Base-by-base conservation (phyloP, 2,329 filamentous ascomycete species). In the Thelonectria rubi region DNA sequence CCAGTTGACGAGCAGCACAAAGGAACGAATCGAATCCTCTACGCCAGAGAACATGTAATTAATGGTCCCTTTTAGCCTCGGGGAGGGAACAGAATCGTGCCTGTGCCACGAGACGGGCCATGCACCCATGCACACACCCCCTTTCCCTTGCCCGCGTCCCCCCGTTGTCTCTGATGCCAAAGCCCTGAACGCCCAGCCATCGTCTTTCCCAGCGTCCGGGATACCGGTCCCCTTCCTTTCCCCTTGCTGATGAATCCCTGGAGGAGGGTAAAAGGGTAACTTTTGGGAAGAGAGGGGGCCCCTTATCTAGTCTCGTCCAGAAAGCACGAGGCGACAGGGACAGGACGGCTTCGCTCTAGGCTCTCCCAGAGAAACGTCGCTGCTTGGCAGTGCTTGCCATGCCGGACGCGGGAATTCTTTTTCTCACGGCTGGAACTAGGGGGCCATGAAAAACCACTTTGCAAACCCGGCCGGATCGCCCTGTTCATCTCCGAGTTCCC, bases 41-140 rank as follows among this genome's bases (percentile, higher is more conserved):
- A 20, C 21, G 60, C 43, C 55, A 55, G 61, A 54, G 62, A 66
- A 48, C 63, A 58, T 32, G 37, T 53, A 52, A 48, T 52, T 49
- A 63, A 60, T 49, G 39, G 18, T n/a, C n/a, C 37, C 5, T 40
- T 53, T 53, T 65, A 56, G 57, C 53, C 47, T 57, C 20, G 54
- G 47, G 54, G 54, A 50, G 54, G 54, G 50, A 51, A 47, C 18
- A 34, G 24, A 34, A 14, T 34, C 14, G 55, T 62, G 30, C 26
- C 21, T 46, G 57, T 70, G 60, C 68, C 64, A 69, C 62, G 61
- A 64, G 56, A 68, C 53, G 58, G 20, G 49, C 37, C 49, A 56
- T 49, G 64, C 50, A 48, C 42, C 26, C 57, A 52, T 32, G 14
- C 32, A 60, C 54, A 4, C 24, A 4, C 24, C 43, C 55, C 52